Evolutionary conservation across 75 land plant species (phyloP).

Genomic region (Ceratopteris richardii): DNA sequence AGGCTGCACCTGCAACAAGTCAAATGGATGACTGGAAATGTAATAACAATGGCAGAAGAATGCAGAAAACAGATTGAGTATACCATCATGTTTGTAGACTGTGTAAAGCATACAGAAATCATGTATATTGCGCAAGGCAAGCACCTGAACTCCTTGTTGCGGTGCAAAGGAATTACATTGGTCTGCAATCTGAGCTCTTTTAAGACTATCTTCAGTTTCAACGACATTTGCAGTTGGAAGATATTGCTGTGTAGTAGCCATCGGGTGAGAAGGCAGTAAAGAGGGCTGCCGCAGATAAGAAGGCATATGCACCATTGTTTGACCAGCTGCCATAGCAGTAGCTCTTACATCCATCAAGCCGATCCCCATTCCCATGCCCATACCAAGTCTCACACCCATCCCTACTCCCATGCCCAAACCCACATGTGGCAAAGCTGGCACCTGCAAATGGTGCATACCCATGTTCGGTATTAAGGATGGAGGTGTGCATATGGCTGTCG

Average conservation of each 20-base stretch:
- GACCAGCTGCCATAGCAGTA: slow-evolving; percentile 1
- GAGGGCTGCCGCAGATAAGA: background rate
- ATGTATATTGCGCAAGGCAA: too few relatives aligned
- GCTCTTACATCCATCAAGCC: slow-evolving; percentile 1
- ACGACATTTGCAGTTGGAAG: background rate
- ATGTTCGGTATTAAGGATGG: background rate
- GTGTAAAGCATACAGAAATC: too few relatives aligned
- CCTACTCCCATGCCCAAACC: slow-evolving; percentile 3
- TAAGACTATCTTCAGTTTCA: background rate
- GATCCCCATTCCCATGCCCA: slow-evolving; percentile 4
- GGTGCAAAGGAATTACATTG: background rate
- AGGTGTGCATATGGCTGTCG: slow-evolving; percentile 2
- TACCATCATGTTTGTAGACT: too few relatives aligned
- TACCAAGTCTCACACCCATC: slow-evolving; percentile 2
- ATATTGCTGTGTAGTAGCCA: background rate
- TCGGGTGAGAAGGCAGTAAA: background rate
- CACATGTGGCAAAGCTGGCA: slow-evolving; percentile 2
- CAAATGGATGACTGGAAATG: too few relatives aligned
- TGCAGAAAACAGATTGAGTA: too few relatives aligned
- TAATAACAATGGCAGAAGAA: too few relatives aligned
- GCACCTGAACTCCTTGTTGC: background rate
- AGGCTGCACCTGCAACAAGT: slow-evolving; percentile 1
- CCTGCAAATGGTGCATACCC: slow-evolving; percentile 1
- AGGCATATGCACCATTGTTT: background rate
- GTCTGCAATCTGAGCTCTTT: background rate